Percentiles rank a stretch among this genome's conserved stretches.
Evolutionary conservation across 164 flowering plant genomes (phyloP).

Genomic region (Santalum album): DNA sequence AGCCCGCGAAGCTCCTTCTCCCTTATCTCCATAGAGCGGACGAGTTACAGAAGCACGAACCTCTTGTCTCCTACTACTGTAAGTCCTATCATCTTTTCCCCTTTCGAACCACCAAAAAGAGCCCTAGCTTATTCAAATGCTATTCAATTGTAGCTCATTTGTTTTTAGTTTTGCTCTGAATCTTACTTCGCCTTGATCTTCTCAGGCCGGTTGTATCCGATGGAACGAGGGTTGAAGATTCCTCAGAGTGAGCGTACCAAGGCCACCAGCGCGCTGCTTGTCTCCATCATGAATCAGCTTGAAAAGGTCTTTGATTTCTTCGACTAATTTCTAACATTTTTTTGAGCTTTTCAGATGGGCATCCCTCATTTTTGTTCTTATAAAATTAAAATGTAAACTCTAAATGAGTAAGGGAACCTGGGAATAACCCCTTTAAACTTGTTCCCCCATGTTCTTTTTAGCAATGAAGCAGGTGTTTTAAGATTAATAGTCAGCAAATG

Average conservation of each 20-base stretch:
- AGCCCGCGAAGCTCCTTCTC: constrained; percentile 84
- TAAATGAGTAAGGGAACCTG: too few species aligned
- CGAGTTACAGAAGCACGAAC: constrained; percentile 92
- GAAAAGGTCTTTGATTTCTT: constrained; percentile 52
- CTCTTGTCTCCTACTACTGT: constrained; percentile 96
- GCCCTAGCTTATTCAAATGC: background rate
- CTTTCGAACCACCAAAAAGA: background rate
- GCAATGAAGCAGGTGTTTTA: too few species aligned
- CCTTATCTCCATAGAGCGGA: constrained; percentile 97
- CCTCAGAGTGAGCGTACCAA: constrained; percentile 72
- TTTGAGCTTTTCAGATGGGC: too few species aligned
- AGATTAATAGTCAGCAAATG: too few species aligned
- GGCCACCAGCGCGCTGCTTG: constrained; percentile 69
- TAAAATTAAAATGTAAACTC: too few species aligned
- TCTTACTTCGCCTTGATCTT: background rate
- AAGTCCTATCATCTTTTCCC: constrained; percentile 4
- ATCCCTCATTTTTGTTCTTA: too few species aligned
- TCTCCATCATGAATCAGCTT: constrained; percentile 96
- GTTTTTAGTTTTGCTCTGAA: too few species aligned
- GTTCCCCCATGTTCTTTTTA: too few species aligned
- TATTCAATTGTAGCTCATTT: background rate
- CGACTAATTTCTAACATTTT: too few species aligned
- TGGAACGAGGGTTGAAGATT: constrained; percentile 86
- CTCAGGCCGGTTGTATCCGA: constrained; percentile 87
- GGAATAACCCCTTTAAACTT: too few species aligned